Evolutionary conservation across 2,329 filamentous ascomycete genomes (phyloP), one percentile per base, ranked within the genome.

Genomic region (Colletotrichum nymphaeae): DNA sequence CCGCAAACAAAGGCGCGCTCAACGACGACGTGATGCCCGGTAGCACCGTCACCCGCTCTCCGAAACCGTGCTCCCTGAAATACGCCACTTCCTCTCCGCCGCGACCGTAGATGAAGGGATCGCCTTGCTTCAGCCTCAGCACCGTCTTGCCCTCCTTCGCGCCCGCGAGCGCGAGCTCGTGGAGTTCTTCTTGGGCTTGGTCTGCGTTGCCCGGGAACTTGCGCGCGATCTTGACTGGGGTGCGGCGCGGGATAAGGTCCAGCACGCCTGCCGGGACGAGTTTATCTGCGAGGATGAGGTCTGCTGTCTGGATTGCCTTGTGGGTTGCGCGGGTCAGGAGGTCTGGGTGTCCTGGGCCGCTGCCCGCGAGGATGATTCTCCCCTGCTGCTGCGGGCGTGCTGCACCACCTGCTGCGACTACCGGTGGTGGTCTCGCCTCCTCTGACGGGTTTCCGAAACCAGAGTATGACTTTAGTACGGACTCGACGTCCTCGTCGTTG

Each of bases 151-250:
- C 97, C 24, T 83, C 83, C 5, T 78, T 80, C 19, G 87, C 86
- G 2, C 91, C 95, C 3, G 90, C 89, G 2, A 98, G 86, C 0
- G 95, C 97, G 77, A 94, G 88, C 66, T 92, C 88, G 3, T 97
- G 89, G 5, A 99, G 91, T 83, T 99, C 97, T 79, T 95, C 92
- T 81, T 99, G 97, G 0, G 97, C 97, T 57, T 91, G 91, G 78
- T 99, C 97, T 53, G 97, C 97, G 82, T 99, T 98, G 26, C 97
- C 97, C 1, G 97, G 97, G 83, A 99, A 99, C 82, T 99, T 99
- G 79, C 95, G 93, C 5, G 97, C 96, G 78, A 99, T 99, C 78
- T 94, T 92, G 14, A 98, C 93, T 11, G 93, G 92, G 9, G 95
- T 97, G 67, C 96, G 91, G 46, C 97, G 94, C 1, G 97, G 97